A percentile compares a stretch with the other conserved stretches of the same genome.
Evolutionary conservation across 2,329 filamentous ascomycete genomes (phyloP).

Genomic region (Salinomyces thailandicus): DNA sequence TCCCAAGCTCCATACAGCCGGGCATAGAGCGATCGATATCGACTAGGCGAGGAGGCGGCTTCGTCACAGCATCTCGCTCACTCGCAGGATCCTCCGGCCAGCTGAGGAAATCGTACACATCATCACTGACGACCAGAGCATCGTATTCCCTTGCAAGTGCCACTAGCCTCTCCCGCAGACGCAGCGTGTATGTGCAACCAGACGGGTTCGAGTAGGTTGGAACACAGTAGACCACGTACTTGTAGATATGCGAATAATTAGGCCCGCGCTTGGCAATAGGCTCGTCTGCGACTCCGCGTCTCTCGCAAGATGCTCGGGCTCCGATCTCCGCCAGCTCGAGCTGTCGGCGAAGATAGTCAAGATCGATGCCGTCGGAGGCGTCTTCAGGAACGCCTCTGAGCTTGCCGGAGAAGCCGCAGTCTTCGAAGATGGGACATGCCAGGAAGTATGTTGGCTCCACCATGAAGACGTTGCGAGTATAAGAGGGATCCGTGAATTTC

Average conservation of each 20-base stretch:
- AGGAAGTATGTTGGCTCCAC: constrained; percentile 75
- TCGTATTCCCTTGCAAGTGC: constrained; percentile 65
- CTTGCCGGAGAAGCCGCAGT: constrained; percentile 58
- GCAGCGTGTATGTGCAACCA: constrained; percentile 66
- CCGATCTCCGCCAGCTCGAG: constrained; percentile 44
- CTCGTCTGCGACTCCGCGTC: constrained; percentile 13
- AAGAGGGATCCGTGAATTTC: constrained; percentile 68
- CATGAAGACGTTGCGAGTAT: constrained; percentile 68
- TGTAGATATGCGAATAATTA: constrained; percentile 65
- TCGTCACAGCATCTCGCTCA: constrained; percentile 2
- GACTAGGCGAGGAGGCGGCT: constrained; percentile 57
- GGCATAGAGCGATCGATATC: constrained; percentile 77
- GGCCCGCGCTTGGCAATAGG: constrained; percentile 42
- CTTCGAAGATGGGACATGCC: constrained; percentile 75
- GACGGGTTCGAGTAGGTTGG: constrained; percentile 86
- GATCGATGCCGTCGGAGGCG: constrained; percentile 62
- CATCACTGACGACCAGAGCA: constrained; percentile 75
- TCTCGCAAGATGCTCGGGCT: no score
- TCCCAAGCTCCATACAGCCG: no score
- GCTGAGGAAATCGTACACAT: constrained; percentile 87
- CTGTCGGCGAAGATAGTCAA: constrained; percentile 47
- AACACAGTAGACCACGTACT: constrained; percentile 74
- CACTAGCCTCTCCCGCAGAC: constrained; percentile 59
- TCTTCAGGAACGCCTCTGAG: constrained; percentile 66
- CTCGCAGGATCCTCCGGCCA: constrained; percentile 59